Conservation (phyloP, 805 yeast species). For the Wickerhamomyces strasburgensis region DNA sequence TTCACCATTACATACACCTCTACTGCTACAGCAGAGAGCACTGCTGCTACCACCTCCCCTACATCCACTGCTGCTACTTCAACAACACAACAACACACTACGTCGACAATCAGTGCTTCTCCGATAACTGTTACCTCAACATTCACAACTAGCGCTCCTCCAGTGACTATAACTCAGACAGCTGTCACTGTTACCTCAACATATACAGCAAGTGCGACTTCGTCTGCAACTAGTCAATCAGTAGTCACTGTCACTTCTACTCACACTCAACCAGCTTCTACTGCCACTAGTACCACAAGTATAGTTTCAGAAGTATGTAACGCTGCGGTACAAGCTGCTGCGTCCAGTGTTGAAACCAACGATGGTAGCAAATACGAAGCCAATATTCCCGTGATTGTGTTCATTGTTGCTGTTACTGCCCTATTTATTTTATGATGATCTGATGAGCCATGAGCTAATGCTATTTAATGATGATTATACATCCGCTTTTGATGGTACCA, state of each 20-base stretch:
- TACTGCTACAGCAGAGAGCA: constrained; percentile 2
- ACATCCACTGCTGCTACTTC: constrained; percentile 2
- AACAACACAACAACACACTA: neutral
- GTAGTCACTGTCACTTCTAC: neutral
- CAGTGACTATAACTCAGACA: neutral
- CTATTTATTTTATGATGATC: too few relatives aligned
- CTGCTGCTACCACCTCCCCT: constrained; percentile 3
- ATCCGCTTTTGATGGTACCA: too few relatives aligned
- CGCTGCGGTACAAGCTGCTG: neutral
- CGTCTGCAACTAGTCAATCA: too few relatives aligned
- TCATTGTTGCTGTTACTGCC: neutral
- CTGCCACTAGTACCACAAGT: neutral
- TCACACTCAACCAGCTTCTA: neutral
- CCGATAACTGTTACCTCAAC: constrained; percentile 1
- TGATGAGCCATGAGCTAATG: too few relatives aligned
- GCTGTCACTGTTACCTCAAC: neutral
- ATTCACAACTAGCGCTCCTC: neutral
- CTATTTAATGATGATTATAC: neutral
- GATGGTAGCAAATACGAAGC: neutral
- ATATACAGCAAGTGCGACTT: too few relatives aligned
- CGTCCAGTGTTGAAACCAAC: neutral
- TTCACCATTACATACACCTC: constrained; percentile 1
- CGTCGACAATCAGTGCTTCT: constrained; percentile 3
- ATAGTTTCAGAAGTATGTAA: neutral
- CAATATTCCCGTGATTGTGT: neutral